Evolutionary conservation across 176 grass and related monocot genomes (phyloP), one percentile per base, ranked within the genome.

Genomic region (Saccharum officinarum): DNA sequence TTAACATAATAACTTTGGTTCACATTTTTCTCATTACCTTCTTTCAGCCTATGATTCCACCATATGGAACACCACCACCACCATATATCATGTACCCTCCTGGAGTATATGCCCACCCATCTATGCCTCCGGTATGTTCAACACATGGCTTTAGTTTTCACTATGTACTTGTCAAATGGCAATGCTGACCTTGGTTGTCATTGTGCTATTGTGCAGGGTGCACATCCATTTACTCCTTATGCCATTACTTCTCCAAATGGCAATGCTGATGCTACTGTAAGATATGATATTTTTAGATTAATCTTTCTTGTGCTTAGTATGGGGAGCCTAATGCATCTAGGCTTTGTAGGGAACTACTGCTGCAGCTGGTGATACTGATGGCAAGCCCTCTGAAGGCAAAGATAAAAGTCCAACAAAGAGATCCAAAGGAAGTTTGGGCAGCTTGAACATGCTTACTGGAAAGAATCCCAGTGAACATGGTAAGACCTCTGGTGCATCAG

Each of bases 391-490:
- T 20, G 92, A 99, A 78, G 88, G 90, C 75, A 99, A 94, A 85
- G 93, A 94, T 86, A 94, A 88, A 83, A 92, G 89, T 86, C 83
- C 83, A 33, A 83, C 92, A 37, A 99, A 94, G 82, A 89, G 90
- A 86, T 96, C 97, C 39, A 96, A 91, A 92, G 92, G 88, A 84
- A 97, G 92, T 96, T 99, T 96, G 91, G 94, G 97, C 71, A 99
- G 97, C 90, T 87, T 95, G 85, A 96, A 92, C 61, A 99, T 96
- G 90, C 90, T 96, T 91, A 89, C 88, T 50, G 92, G 93, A 79
- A 95, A 92, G 89, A 93, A 88, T 55, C 79, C 82, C 42, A 74
- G 30, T 42, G 91, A 91, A 87, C 87, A 82, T 67, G 82, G 87
- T 86, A 96, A 91, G 82, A 87, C 82, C 46, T 96, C 88, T 38